phyloP scores from a whole-genome alignment of 2,329 filamentous ascomycete genomes.

The Microsporum canis region DNA sequence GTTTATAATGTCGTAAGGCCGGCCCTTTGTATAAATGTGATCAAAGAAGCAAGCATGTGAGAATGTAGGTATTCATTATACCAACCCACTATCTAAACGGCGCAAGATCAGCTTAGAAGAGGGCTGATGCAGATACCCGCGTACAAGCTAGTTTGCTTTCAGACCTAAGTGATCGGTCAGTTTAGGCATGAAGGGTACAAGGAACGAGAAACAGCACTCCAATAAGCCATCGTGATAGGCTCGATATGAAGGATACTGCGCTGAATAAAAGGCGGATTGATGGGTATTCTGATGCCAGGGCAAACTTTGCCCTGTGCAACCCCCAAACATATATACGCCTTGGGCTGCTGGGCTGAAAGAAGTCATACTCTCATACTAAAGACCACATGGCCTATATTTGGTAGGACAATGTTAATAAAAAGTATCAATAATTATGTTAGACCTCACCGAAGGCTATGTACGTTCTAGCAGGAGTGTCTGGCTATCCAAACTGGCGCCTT shows the following conservation, averaged over 20 bases:
- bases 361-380: neutral
- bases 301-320: slow-evolving; percentile 1
- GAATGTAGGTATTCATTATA: neutral
- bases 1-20: neutral
- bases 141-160: neutral
- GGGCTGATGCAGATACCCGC: neutral
- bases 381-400: neutral
- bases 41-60: neutral
- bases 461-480: no score
- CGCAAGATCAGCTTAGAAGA: neutral
- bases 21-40: neutral
- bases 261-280: neutral
- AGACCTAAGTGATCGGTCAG: neutral
- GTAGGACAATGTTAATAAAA: neutral
- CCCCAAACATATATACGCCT: neutral
- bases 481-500: neutral
- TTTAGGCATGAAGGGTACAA: neutral
- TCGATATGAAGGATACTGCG: neutral
- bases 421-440: neutral
- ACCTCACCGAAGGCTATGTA: neutral
- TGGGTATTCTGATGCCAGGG: neutral
- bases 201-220: neutral
- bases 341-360: neutral
- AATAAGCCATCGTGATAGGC: neutral
- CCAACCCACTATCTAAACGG: neutral